Evolutionary conservation across 805 yeast species (phyloP), one percentile per base, ranked within the genome.

Genomic region (Hagleromyces aurorensis): DNA sequence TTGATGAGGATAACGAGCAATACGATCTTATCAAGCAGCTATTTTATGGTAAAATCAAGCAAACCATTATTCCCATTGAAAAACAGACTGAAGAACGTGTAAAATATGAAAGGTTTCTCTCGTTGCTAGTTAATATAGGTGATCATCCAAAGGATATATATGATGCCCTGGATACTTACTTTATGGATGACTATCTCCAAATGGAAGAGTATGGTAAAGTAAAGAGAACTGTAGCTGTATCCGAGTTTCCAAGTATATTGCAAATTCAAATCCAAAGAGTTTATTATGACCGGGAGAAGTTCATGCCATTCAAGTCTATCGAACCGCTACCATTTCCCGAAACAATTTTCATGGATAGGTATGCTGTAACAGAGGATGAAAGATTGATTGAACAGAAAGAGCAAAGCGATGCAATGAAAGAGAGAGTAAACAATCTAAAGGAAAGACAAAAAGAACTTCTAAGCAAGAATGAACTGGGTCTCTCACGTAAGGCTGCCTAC

Each of bases 191-290:
- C 41, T 52, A 72, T 12, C 66, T 86, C 8, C 69, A 65, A 1
- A 59, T 84, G 43, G 83, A 75, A 22, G 73, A 65, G 23, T 80
- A 78, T 38, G 94, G 86, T 2, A 65, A 68, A 15, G 89, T 81
- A 4, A 74, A 76, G 42, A 72, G 93, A 50, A 70, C 81, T 0
- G 69, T 87, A 26, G 72, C 87, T 0, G 70, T 89, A 4, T 66
- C 72, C 7, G 67, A 73, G 33, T 59, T 85, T 13, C 98, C 98
- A 0, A 75, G 77, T 5, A 71, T 91, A 29, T 56, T 91, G 27
- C 98, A 91, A 52, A 72, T 91, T 27, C 98, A 91, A 51, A 82
- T 91, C 6, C 97, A 87, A 57, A 68, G 98, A 50, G 97, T 91
- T 1, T 83, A 84, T 52, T 91, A 78, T 53, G 96, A 91, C 50